Conservation (phyloP, 2,329 filamentous ascomycete genomes). For the Celoporthe dispersa region DNA sequence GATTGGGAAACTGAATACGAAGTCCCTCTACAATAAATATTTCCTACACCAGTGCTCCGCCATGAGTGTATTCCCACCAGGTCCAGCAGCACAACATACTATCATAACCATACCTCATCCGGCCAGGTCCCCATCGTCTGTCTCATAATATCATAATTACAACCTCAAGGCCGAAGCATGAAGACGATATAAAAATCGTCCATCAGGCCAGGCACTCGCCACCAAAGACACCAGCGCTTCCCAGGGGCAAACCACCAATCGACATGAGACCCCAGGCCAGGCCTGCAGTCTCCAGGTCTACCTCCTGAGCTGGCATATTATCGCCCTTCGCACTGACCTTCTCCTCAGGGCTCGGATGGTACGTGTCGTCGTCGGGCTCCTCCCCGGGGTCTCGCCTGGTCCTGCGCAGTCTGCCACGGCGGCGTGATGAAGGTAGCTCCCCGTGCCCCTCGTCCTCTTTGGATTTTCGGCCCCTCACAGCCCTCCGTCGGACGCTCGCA, state of each 20-base stretch:
- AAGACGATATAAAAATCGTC: background rate
- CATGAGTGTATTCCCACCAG: background rate
- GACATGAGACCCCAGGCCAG: conserved; percentile 51
- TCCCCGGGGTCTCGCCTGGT: conserved; percentile 35
- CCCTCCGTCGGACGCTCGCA: background rate
- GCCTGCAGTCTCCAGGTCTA: conserved; percentile 53
- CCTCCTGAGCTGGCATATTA: conserved; percentile 43
- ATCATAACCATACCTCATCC: background rate
- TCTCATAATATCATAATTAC: background rate
- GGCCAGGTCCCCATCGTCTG: background rate
- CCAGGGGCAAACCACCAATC: conserved; percentile 49
- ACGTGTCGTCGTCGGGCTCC: conserved; percentile 39
- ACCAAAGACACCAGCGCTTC: conserved; percentile 51
- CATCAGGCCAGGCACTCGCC: conserved; percentile 46
- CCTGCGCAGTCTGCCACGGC: conserved; percentile 37
- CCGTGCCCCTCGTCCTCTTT: conserved; percentile 21
- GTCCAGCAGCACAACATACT: background rate
- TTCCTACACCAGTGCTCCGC: background rate
- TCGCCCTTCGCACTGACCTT: conserved; percentile 46
- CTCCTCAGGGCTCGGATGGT: conserved; percentile 44
- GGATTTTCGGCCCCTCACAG: conserved; percentile 6
- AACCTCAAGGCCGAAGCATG: background rate
- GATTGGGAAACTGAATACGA: background rate
- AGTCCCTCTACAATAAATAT: background rate
- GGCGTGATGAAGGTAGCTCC: conserved; percentile 30